Conservation (phyloP, 495 filamentous ascomycete species). For the Antarctomyces pellizariae region DNA sequence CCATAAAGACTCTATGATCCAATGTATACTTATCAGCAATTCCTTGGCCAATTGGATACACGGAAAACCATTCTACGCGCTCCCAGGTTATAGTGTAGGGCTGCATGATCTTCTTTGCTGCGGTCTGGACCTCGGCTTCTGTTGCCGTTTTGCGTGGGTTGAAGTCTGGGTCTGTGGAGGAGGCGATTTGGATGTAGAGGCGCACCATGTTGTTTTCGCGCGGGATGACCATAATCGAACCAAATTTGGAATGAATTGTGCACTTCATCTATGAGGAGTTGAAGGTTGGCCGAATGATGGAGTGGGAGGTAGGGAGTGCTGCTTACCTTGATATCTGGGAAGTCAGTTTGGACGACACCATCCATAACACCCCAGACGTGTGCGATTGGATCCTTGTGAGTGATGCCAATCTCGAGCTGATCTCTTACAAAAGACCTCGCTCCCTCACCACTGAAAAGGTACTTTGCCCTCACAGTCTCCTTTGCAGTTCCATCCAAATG, state of each 20-base stretch:
- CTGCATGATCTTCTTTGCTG: constrained; percentile 38
- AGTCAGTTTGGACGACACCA: constrained; percentile 50
- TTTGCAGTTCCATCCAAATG: constrained; percentile 46
- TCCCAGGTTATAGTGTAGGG: constrained; percentile 53
- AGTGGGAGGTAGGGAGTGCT: constrained; percentile 17
- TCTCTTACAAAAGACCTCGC: constrained; percentile 34
- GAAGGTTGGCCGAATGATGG: not conserved
- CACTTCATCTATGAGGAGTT: constrained; percentile 54
- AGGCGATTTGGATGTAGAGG: constrained; percentile 52
- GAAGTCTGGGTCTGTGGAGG: constrained; percentile 36
- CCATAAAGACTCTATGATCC: constrained; percentile 47
- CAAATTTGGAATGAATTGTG: constrained; percentile 44
- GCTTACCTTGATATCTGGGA: constrained; percentile 44
- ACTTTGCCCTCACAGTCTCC: constrained; percentile 29
- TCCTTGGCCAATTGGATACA: constrained; percentile 52
- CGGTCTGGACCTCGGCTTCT: constrained; percentile 38
- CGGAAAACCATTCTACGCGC: constrained; percentile 40
- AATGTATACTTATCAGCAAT: constrained; percentile 43
- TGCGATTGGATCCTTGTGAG: constrained; percentile 36
- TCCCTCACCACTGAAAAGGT: constrained; percentile 36
- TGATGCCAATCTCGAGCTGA: constrained; percentile 36
- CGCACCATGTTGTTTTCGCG: constrained; percentile 53
- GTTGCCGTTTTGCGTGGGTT: constrained; percentile 37
- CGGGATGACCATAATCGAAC: constrained; percentile 57
- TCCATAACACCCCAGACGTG: constrained; percentile 61